These are phyloP conservation scores for Jamesozyma piceae DNA, from an alignment of 805 yeast species.

Conservation along the genomic window DNA sequence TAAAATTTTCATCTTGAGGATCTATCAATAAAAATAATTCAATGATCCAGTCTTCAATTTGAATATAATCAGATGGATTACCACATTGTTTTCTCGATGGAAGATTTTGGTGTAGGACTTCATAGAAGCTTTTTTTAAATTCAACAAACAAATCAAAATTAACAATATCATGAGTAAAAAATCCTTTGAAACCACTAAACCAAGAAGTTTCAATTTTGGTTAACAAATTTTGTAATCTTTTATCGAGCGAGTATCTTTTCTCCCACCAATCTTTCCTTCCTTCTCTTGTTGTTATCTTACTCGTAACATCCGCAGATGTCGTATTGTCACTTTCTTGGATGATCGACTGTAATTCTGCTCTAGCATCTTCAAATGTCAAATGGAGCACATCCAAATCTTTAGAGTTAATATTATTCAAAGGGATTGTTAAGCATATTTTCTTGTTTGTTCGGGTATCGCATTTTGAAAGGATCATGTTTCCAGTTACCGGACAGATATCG, in stretches of 20 bases:
- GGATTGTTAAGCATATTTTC: constrained; percentile 48
- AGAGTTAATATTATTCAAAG: constrained; percentile 43
- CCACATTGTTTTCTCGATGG: constrained; percentile 38
- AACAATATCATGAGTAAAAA: constrained; percentile 38
- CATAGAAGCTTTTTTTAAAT: constrained; percentile 34
- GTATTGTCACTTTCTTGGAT: constrained; percentile 54
- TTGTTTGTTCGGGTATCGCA: constrained; percentile 24
- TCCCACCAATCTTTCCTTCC: constrained; percentile 76
- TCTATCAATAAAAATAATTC: constrained; percentile 45
- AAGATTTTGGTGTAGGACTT: constrained; percentile 36
- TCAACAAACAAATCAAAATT: constrained; percentile 19
- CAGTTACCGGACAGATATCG: constrained; percentile 49
- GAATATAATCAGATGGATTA: constrained; percentile 20
- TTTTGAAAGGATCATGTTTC: constrained; percentile 48
- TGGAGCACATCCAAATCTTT: constrained; percentile 37
- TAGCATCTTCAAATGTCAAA: constrained; percentile 38
- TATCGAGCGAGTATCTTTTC: constrained; percentile 52
- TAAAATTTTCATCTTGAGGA: constrained; percentile 12
- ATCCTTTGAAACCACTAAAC: constrained; percentile 68
- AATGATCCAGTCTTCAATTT: constrained; percentile 38
- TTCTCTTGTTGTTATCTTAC: constrained; percentile 43
- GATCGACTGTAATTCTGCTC: constrained; percentile 40
- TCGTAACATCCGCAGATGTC: constrained; percentile 46
- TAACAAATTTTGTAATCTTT: constrained; percentile 44
- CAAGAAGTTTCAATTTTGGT: constrained; percentile 50